Base-by-base conservation (phyloP, 352 stramenopile genomes). In the Globisporangium spiculum region DNA sequence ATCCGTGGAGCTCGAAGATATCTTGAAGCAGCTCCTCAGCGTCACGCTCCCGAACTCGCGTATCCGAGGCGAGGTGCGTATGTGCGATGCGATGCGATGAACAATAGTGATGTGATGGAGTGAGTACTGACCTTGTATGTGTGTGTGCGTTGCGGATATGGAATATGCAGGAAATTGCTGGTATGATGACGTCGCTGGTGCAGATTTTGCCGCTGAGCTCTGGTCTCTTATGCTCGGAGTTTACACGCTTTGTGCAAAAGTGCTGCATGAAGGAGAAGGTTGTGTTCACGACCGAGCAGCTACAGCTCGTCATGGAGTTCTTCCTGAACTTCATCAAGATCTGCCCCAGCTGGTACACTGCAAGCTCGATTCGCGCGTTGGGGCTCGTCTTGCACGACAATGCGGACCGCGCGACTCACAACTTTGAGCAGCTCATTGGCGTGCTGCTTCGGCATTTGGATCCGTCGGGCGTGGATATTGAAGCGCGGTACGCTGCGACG, bases 401-500 rank as follows among this genome's bases (percentile, higher is more conserved):
- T 58, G 86, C 86, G 0, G 88, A 94, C 46, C 80, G 84, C 14
- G 87, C 86, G 3, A 80, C 72, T 3, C 68, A 72, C 24, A 74
- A 89, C 55, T 85, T 92, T 27, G 84, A 94, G 24, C 57, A 80
- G 65, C 71, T 96, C 38, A 90, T 94, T 71, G 75, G 75, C 0
- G 83, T 93, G 4, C 63, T 93, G 34, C 65, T 92, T 54, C 86
- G 86, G 68, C 80, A 93, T 61, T 70, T 96, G 67, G 84, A 94
- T 59, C 84, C 88, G 1, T 76, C 88, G 8, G 88, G 86, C 36
- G 86, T 91, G 32, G 85, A 96, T 62, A 91, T 92, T 56, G 88
- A 94, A 70, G 88, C 88, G 14, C 82, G 88, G 18, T 96, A 94
- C 66, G 88, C 88, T 0, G 88, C 88, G 3, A 96, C 88, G n/a